A percentile compares a stretch with the other conserved stretches of the same genome.
phyloP scores from a whole-genome alignment of 106 monocot species.

The Phalaenopsis aphrodite region DNA sequence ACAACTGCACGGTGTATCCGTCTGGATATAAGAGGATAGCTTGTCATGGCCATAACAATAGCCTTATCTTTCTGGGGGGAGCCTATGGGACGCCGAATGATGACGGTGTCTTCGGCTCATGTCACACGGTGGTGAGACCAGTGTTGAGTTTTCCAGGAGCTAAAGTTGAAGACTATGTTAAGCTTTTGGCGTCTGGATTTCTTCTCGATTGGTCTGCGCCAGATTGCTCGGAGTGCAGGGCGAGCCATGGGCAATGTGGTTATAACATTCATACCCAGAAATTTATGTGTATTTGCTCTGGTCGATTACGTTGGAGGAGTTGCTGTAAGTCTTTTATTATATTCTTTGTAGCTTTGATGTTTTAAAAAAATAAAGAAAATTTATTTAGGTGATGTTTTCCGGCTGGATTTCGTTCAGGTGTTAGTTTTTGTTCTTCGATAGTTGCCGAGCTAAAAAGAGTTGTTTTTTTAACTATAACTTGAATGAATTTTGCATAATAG shows the following conservation, averaged over 20 bases:
- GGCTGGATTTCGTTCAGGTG: not conserved
- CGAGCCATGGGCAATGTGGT: conserved; percentile 26
- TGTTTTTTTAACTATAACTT: not conserved
- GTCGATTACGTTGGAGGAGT: conserved; percentile 3
- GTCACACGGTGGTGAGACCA: not conserved
- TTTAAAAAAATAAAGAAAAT: not conserved
- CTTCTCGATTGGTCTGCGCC: conserved; percentile 15
- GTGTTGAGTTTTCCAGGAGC: conserved; percentile 9
- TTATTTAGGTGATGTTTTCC: not conserved
- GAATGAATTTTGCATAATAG: not conserved
- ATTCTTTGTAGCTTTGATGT: not conserved
- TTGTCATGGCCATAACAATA: not conserved
- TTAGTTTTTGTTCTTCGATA: not conserved
- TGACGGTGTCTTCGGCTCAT: not conserved
- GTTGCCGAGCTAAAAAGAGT: not conserved
- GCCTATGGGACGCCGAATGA: not conserved
- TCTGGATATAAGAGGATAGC: not conserved
- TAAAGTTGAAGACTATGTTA: conserved; percentile 6
- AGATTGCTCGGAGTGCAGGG: conserved; percentile 19
- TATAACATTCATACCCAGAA: not conserved
- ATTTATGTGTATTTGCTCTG: conserved; percentile 26
- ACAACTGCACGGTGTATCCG: not conserved
- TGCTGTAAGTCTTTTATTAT: conserved; percentile 16
- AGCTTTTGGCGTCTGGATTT: conserved; percentile 14
- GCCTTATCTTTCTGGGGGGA: not conserved